Evolutionary conservation across 129 eudicot genomes (phyloP).

Genomic region (Flaveria linearis): DNA sequence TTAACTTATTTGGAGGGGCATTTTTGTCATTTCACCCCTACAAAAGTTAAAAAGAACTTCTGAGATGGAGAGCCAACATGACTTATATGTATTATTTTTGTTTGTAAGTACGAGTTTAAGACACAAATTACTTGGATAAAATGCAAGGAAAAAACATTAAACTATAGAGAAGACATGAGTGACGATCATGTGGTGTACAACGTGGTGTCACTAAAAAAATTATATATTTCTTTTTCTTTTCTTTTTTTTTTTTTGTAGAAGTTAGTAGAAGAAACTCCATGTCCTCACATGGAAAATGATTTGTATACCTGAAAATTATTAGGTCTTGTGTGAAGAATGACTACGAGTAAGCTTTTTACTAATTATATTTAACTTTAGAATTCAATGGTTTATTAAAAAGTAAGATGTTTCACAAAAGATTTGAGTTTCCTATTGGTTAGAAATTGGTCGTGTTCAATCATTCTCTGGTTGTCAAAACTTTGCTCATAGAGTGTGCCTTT

Average conservation of each 20-base stretch:
- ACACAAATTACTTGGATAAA: background rate
- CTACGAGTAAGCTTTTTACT: background rate
- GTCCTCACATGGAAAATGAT: background rate
- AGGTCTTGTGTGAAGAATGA: background rate
- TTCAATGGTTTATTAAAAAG: no score
- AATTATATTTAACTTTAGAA: no score
- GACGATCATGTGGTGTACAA: conserved; percentile 23
- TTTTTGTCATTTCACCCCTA: no score
- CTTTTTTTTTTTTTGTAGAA: background rate
- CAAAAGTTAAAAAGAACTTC: no score
- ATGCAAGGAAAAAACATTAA: conserved; percentile 6
- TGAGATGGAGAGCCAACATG: no score
- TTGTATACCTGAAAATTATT: background rate
- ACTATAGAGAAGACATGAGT: conserved; percentile 24
- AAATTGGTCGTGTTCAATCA: no score
- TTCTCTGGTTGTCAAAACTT: no score
- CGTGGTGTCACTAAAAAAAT: conserved; percentile 1
- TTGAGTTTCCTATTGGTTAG: no score
- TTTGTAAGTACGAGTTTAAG: background rate
- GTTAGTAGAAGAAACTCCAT: background rate
- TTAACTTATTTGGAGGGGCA: no score
- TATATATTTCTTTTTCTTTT: no score
- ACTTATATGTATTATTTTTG: background rate
- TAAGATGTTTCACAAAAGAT: no score
- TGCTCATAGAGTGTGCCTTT: no score